Evolutionary conservation across 129 eudicot genomes (phyloP).

Genomic region (Silybum marianum): DNA sequence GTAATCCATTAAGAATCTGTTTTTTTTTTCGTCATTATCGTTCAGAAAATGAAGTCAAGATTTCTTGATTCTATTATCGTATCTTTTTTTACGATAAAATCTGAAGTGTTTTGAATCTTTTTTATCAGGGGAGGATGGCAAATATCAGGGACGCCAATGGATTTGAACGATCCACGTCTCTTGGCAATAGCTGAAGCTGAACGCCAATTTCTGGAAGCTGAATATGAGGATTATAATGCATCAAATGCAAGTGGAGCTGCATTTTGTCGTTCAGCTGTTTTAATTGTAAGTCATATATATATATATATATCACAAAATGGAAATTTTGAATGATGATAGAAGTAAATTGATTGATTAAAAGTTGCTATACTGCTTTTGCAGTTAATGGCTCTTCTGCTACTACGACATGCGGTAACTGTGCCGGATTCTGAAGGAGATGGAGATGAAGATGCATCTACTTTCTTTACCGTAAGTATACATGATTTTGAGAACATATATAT

Average conservation of each 20-base stretch:
- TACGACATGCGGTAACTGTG: constrained; percentile 71
- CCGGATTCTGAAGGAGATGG: constrained; percentile 65
- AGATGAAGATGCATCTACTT: constrained; percentile 68
- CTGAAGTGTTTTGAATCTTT: constrained; percentile 6
- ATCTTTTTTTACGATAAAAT: background rate
- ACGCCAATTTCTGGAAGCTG: constrained; percentile 82
- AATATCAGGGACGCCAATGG: constrained; percentile 81
- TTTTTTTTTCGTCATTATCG: background rate
- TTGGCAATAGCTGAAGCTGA: constrained; percentile 90
- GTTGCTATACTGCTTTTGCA: constrained; percentile 25
- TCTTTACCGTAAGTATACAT: constrained; percentile 68
- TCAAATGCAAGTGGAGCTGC: constrained; percentile 87
- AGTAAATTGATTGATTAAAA: background rate
- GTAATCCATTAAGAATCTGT: constrained; percentile 24
- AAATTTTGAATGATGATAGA: background rate
- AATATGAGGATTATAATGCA: constrained; percentile 74
- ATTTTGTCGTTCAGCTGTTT: constrained; percentile 92
- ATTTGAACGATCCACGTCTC: constrained; percentile 85
- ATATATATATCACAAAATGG: background rate
- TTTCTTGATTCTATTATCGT: background rate
- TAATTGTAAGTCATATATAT: constrained; percentile 55
- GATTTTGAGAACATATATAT: background rate
- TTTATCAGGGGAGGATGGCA: constrained; percentile 89
- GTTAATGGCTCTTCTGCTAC: constrained; percentile 86
- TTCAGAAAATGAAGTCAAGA: background rate